These are phyloP conservation scores for Zygotorulaspora mrakii DNA, from an alignment of 1,139 yeast genomes.

Conservation along the genomic window DNA sequence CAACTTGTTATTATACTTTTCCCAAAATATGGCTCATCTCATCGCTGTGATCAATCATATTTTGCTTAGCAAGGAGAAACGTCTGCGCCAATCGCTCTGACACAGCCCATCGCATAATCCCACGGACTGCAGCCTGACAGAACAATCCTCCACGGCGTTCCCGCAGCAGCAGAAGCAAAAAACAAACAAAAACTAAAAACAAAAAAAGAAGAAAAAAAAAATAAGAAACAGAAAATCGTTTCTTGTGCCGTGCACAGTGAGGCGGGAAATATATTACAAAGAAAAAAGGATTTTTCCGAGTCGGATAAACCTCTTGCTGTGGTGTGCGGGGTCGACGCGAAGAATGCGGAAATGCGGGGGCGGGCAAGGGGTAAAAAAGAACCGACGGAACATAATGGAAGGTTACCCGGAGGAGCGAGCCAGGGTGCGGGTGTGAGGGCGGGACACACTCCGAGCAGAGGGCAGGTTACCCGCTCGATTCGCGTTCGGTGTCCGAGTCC, in stretches of 20 bases:
- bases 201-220: no score
- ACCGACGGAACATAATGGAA: no score
- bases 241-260: constrained; percentile 1
- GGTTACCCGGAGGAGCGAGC: no score
- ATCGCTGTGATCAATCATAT: constrained; percentile 2
- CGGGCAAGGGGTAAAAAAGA: no score
- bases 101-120: constrained; percentile 3
- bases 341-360: not conserved
- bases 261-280: not conserved
- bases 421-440: no score
- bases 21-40: constrained; percentile 2
- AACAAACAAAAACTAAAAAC: no score
- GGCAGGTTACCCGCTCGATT: no score
- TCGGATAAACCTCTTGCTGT: constrained; percentile 1
- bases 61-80: constrained; percentile 6
- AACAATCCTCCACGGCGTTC: not conserved
- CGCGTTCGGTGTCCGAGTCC: no score
- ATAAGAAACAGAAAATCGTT: not conserved
- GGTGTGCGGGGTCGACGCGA: not conserved
- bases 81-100: not conserved
- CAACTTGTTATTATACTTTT: constrained; percentile 3
- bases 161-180: no score
- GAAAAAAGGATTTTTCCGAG: constrained; percentile 1
- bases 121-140: no score
- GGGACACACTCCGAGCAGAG: no score